Evolutionary conservation across 352 stramenopile genomes (phyloP), one percentile per base, ranked within the genome.

Genomic region (Pythium rishiriense): DNA sequence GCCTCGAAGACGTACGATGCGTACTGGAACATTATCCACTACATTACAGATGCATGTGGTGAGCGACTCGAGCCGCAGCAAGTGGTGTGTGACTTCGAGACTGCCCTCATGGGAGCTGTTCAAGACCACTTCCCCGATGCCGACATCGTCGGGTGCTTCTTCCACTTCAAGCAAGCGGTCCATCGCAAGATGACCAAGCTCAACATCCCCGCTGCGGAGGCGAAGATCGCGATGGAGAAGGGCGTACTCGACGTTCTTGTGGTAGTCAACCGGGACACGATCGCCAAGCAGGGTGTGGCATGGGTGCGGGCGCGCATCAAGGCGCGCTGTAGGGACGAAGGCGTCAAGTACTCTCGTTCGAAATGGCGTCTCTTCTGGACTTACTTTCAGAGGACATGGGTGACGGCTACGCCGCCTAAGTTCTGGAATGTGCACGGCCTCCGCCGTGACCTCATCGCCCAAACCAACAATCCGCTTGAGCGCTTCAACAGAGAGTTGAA

Each of bases 21-120:
- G 12, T 77, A 72, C 56, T 74, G 61, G 57, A 56, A 77, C 21
- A 39, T 65, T 21, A 12, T 72, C 14, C 43, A 64, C 17, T 63
- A 60, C 12, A 39, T 54, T 10, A 37, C 17, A 15, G 25, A 64
- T n/a, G 48, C 43, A 1, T 56, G 33, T n/a, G 59, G 55, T 12
- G 0, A 59, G 15, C 15, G 35, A 2, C 29, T 72, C 6, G 19
- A 46, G 5, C 66, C 59, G 12, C 41, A 48, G 8, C 35, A 61
- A 42, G 29, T 64, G 8, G 42, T 70, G 2, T 70, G 63, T 45
- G 63, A 64, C 39, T 70, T 70, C 37, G 63, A 70, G 19, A n/a
- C 24, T 1, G 53, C 25, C 3, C 35, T 71, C 10, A 72, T 72
- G 17, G 37, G 42, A 5, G 65, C 58, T n/a, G 51, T 72, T 0